Evolutionary conservation across 805 yeast species (phyloP).

Genomic region (Nakazawaea ishiwadae): DNA sequence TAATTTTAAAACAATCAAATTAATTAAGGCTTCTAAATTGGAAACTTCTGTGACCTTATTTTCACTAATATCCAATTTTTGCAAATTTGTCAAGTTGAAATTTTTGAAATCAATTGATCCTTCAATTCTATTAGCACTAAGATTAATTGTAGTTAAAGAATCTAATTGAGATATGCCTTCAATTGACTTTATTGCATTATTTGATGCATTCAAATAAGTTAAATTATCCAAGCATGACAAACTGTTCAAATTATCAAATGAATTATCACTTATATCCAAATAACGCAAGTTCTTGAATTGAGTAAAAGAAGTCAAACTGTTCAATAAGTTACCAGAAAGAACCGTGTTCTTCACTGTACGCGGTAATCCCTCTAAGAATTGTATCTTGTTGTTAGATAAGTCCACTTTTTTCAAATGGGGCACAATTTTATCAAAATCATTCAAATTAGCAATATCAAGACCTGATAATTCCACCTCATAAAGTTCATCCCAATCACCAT

Average conservation of each 20-base stretch:
- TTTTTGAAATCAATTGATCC: conserved; percentile 34
- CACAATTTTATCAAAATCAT: conserved; percentile 37
- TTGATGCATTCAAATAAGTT: conserved; percentile 31
- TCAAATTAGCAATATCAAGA: conserved; percentile 32
- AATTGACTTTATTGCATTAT: conserved; percentile 31
- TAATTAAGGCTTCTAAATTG: conserved; percentile 32
- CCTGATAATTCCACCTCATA: conserved; percentile 31
- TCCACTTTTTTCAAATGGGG: conserved; percentile 38
- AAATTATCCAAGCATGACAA: conserved; percentile 36
- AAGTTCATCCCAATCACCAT: conserved; percentile 38
- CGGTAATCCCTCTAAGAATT: conserved; percentile 44
- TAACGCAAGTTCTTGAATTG: conserved; percentile 36
- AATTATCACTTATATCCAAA: conserved; percentile 35
- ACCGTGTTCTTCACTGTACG: conserved; percentile 30
- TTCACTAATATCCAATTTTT: conserved; percentile 38
- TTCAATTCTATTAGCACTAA: conserved; percentile 34
- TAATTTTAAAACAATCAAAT: conserved; percentile 34
- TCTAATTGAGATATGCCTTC: conserved; percentile 32
- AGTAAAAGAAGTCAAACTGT: conserved; percentile 35
- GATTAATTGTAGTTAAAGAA: conserved; percentile 35
- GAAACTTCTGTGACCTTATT: conserved; percentile 31
- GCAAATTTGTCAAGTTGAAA: conserved; percentile 33
- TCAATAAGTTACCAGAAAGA: conserved; percentile 34
- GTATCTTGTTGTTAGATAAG: conserved; percentile 37
- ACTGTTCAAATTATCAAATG: conserved; percentile 30